Evolutionary conservation across 1,139 yeast genomes (phyloP), one percentile per base, ranked within the genome.

Genomic region (Nakaseomyces sp.): DNA sequence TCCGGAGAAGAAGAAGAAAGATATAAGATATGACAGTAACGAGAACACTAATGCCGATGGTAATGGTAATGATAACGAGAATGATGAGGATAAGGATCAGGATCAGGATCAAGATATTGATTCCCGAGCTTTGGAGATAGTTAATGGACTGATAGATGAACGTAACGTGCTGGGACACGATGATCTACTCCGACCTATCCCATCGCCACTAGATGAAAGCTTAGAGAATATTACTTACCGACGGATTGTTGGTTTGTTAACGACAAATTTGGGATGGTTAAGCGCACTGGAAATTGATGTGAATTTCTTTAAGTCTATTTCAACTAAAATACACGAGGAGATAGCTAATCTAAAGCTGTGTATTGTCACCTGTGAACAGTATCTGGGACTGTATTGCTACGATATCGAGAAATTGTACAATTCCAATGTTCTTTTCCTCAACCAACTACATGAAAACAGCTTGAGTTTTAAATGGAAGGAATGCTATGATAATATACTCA

Each of bases 331-430:
- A 1, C 43, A 58, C 18, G 47, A 52, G 1, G 65, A 66, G 37
- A 56, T 67, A 12, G 53, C 56, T 15, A 54, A 61, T 2, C 58
- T 79, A 19, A 68, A 80, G 55, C 70, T 72, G 42, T 71, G 83
- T 15, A 63, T 81, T 31, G 74, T 70, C 47, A 74, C 77, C 4
- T 71, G 81, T 7, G 71, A 75, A 43, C 81, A 79, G 54, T 81
- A 81, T 57, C 71, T 77, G 37, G 71, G 76, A 25, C 67, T 70
- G 39, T 77, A 76, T 57, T 67, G 74, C 35, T 30, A 56, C 50
- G 75, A 74, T 43, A 65, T 76, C 33, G 80, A 77, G 45, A 77
- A 73, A 51, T 68, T 67, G 31, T 78, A 76, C 56, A 70, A 71
- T 45, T 71, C 68, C 18, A 71, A 75, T 37, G 65, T 69, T 41